A percentile compares a stretch with the other conserved stretches of the same genome.
Evolutionary conservation across 306 rosid genomes (phyloP).

Genomic region (Bauhinia variegata): DNA sequence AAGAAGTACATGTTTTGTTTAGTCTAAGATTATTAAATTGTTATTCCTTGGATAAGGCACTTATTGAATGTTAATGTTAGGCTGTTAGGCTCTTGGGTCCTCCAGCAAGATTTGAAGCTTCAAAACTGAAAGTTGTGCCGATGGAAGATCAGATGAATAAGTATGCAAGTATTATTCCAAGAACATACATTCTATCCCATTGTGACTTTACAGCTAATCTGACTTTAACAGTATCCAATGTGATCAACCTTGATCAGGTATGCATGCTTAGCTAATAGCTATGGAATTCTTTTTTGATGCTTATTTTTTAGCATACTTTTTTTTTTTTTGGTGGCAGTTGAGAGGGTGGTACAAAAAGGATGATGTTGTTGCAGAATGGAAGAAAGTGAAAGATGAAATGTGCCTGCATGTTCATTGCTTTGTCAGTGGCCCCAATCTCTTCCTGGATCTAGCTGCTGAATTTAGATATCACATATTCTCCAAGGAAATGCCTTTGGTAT

Average conservation of each 20-base stretch:
- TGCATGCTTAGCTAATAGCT: not conserved
- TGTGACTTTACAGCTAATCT: constrained; percentile 95
- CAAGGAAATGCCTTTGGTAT: constrained; percentile 94
- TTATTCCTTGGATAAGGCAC: not conserved
- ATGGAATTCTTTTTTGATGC: not conserved
- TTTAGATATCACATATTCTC: constrained; percentile 94
- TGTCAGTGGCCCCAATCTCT: constrained; percentile 87
- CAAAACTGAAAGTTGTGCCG: constrained; percentile 79
- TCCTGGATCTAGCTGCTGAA: constrained; percentile 77
- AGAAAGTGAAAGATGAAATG: constrained; percentile 85
- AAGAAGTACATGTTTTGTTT: not conserved
- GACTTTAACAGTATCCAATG: constrained; percentile 86
- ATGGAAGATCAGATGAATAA: constrained; percentile 59
- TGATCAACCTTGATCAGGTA: constrained; percentile 89
- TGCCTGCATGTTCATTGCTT: constrained; percentile 92
- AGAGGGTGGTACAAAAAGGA: constrained; percentile 94
- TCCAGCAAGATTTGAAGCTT: constrained; percentile 82
- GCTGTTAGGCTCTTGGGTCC: constrained; percentile 80
- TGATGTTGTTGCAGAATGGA: constrained; percentile 98
- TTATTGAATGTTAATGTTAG: constrained; percentile 32
- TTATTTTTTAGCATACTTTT: constrained; percentile 49
- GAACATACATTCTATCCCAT: constrained; percentile 90
- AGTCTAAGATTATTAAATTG: constrained; percentile 9
- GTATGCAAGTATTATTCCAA: constrained; percentile 71
- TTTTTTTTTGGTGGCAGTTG: constrained; percentile 60